A percentile compares a stretch with the other conserved stretches of the same genome.
Evolutionary conservation across 768 basidiomycete species (phyloP).

Genomic region (Suillus paluster): DNA sequence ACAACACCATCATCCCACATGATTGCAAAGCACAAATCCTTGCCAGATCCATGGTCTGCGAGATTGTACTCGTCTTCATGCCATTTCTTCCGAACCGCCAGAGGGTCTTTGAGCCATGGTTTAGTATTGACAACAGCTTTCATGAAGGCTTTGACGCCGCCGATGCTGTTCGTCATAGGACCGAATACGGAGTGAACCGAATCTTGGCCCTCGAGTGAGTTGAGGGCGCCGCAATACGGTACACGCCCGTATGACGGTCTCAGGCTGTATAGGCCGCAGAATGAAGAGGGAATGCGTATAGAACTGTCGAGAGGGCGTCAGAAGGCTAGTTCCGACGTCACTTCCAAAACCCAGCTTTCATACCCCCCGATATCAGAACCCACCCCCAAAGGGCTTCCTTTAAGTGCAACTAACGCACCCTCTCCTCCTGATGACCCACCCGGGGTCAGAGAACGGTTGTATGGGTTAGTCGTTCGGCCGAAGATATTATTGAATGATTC

Average conservation of each 20-base stretch:
- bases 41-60: conserved; percentile 56
- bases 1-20: conserved; percentile 70
- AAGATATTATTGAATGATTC: conserved; percentile 84
- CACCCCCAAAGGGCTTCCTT: conserved; percentile 58
- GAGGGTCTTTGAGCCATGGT: conserved; percentile 72
- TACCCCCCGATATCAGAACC: conserved; percentile 86
- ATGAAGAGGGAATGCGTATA: conserved; percentile 68
- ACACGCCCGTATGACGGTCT: conserved; percentile 71
- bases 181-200: conserved; percentile 74
- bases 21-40: conserved; percentile 58
- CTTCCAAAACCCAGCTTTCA: background rate
- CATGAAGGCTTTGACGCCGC: conserved; percentile 68
- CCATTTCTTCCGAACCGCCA: conserved; percentile 62
- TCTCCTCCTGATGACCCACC: conserved; percentile 91
- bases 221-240: conserved; percentile 70
- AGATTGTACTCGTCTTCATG: conserved; percentile 60
- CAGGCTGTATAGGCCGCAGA: conserved; percentile 73
- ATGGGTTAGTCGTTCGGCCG: conserved; percentile 77
- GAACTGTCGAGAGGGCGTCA: conserved; percentile 47
- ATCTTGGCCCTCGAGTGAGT: conserved; percentile 75
- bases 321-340: background rate
- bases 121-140: conserved; percentile 59
- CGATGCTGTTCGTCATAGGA: conserved; percentile 62
- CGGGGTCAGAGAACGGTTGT: conserved; percentile 70
- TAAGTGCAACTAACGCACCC: conserved; percentile 66